Percentiles rank a stretch among this genome's conserved stretches.
Conservation (phyloP, 257 asterid genomes). For the Solanum virginianum region DNA sequence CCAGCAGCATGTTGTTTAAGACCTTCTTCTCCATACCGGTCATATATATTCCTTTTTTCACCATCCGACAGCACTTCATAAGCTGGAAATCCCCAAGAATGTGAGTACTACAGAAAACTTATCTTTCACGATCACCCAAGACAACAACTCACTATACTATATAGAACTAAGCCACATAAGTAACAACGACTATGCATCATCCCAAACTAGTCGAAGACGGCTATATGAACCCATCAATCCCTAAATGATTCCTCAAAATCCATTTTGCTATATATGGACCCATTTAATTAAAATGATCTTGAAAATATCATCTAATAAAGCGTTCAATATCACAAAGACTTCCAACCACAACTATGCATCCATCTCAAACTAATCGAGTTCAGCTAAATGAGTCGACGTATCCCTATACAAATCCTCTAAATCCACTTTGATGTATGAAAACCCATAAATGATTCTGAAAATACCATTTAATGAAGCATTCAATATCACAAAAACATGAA, state of each 20-base stretch:
- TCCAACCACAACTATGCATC: background rate
- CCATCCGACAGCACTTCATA: constrained; percentile 81
- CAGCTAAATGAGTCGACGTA: background rate
- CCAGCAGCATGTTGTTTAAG: constrained; percentile 83
- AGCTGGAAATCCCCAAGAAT: constrained; percentile 28
- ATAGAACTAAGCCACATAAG: background rate
- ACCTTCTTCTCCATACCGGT: constrained; percentile 83
- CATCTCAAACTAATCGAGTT: background rate
- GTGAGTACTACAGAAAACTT: background rate
- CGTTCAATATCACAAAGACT: background rate
- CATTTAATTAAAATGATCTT: background rate
- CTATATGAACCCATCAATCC: background rate
- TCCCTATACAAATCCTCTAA: background rate
- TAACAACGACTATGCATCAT: background rate
- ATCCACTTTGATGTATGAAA: background rate
- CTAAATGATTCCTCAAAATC: background rate
- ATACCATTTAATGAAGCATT: too few relatives aligned
- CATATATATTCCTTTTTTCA: constrained; percentile 76
- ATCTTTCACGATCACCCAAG: background rate
- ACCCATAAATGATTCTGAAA: too few relatives aligned
- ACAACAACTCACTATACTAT: background rate
- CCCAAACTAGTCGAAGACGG: background rate
- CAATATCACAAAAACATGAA: too few relatives aligned
- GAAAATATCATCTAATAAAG: background rate
- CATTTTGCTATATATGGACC: background rate